These are phyloP conservation scores for Stenogyne calaminthoides DNA, from an alignment of 305 asterid species.

Conservation along the genomic window DNA sequence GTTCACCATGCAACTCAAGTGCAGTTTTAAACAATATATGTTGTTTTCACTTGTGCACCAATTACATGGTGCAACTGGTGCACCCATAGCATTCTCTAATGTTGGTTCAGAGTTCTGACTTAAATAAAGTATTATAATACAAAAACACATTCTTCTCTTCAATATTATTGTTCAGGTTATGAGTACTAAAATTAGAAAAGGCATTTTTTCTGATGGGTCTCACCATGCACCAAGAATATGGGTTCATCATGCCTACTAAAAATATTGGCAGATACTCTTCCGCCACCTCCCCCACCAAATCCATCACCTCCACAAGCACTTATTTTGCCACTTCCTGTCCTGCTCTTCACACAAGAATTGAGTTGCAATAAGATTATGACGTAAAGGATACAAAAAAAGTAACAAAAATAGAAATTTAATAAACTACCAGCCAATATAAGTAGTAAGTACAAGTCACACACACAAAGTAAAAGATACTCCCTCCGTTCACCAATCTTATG, in stretches of 20 bases:
- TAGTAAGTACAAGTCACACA: neutral
- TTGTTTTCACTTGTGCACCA: too few species aligned
- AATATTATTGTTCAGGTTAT: constrained; percentile 7
- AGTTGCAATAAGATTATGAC: constrained; percentile 24
- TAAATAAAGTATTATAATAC: constrained; percentile 24
- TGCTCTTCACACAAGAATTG: constrained; percentile 45
- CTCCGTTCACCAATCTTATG: too few species aligned
- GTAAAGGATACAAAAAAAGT: constrained; percentile 19
- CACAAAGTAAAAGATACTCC: constrained; percentile 1
- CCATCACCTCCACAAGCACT: constrained; percentile 89
- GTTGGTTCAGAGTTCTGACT: constrained; percentile 17
- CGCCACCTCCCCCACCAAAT: constrained; percentile 96
- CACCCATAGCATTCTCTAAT: constrained; percentile 15
- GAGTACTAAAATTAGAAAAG: constrained; percentile 14
- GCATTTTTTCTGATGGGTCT: constrained; percentile 30
- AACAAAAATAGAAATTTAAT: neutral
- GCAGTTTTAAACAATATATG: too few species aligned
- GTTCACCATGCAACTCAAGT: too few species aligned
- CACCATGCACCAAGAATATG: constrained; percentile 69
- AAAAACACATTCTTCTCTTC: neutral
- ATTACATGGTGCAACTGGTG: neutral
- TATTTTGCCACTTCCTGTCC: constrained; percentile 73
- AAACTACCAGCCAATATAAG: neutral
- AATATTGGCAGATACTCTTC: constrained; percentile 72
- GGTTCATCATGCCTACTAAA: constrained; percentile 78